Evolutionary conservation across 176 grass and related monocot species (phyloP), one percentile per base, ranked within the genome.

Genomic region (Raddia distichophylla): DNA sequence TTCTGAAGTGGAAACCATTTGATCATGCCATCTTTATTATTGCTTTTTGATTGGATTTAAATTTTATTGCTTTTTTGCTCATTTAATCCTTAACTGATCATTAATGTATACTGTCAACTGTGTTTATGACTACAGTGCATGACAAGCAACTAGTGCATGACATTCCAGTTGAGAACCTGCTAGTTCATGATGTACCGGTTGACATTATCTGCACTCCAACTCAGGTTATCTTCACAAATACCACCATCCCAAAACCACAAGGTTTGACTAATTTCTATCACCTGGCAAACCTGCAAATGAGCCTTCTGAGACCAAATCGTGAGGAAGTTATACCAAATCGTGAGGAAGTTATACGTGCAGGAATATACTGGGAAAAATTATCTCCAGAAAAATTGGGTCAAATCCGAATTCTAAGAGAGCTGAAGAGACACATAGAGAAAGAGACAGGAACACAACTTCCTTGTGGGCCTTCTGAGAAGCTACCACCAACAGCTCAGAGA

Each of bases 331-430:
- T 82, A 18, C 55, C 56, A 71, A 14, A 40, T 43, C 69, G 62
- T 70, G 44, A 9, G n/a, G 44, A 34, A 72, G 19, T 75, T 82
- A 40, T 82, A 18, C 55, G 49, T 78, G 52, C 60, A 97, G 95
- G 90, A 49, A 94, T 98, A 77, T 98, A 98, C 80, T 98, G 92
- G 92, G 92, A 98, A 64, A 98, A 94, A 75, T 73, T 98, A 75
- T 98, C 95, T 66, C 95, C 90, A 51, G 90, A 94, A 73, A 94
- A 98, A 44, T 70, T 98, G 71, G 86, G 90, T 10, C 95, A 98
- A 86, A 93, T 94, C 64, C 81, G 84, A 74, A 91, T 98, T 85
- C 68, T 98, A 19, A 89, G 88, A 73, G 95, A 91, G 48, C 73
- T 98, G 43, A 98, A 94, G 81, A 87, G 71, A 75, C 78, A 67